Conservation (phyloP, 2,329 filamentous ascomycete species). For the Passalora sequoiae region DNA sequence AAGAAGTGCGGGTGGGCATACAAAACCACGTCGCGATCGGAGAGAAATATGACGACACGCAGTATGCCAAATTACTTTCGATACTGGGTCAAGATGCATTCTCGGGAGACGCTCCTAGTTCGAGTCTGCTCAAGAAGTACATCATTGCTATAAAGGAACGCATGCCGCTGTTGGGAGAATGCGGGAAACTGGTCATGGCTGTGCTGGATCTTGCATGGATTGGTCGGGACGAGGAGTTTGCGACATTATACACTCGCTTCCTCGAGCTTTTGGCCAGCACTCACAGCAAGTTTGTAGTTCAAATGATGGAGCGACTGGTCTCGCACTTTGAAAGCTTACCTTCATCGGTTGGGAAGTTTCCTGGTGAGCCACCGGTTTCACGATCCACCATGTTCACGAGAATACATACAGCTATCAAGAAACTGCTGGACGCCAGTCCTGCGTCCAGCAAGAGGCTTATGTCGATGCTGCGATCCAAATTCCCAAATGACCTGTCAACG, state of each 20-base stretch:
- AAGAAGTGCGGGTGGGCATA: constrained; percentile 55
- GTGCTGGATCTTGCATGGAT: constrained; percentile 58
- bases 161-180: constrained; percentile 52
- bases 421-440: constrained; percentile 75
- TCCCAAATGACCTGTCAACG: constrained; percentile 53
- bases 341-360: constrained; percentile 49
- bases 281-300: constrained; percentile 69
- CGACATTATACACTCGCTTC: constrained; percentile 53
- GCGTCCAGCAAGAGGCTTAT: constrained; percentile 68
- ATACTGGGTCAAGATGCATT: constrained; percentile 26
- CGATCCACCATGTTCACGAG: constrained; percentile 64
- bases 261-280: constrained; percentile 67
- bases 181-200: constrained; percentile 54
- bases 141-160: constrained; percentile 55
- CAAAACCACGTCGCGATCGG: constrained; percentile 33
- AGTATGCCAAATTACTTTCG: constrained; percentile 49
- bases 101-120: constrained; percentile 45
- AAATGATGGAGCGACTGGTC: constrained; percentile 74
- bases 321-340: constrained; percentile 65
- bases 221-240: constrained; percentile 56
- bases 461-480: constrained; percentile 37
- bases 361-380: constrained; percentile 54
- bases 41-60: constrained; percentile 49
- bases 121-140: constrained; percentile 52
- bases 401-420: constrained; percentile 69